phyloP scores from a whole-genome alignment of 345 rosid genomes.

The Eucalyptus pauciflora region DNA sequence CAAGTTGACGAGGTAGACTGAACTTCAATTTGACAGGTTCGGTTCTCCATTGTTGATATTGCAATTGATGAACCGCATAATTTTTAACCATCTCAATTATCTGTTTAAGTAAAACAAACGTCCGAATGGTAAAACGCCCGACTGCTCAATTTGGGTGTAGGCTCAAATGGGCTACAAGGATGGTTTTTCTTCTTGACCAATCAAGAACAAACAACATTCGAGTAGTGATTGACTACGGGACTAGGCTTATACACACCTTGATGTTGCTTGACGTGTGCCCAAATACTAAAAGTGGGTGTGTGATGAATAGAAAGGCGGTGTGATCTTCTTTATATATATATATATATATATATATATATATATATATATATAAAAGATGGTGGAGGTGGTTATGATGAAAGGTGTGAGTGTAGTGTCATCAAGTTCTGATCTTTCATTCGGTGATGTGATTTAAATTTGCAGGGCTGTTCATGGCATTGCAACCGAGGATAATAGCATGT shows the following conservation, averaged over 20 bases:
- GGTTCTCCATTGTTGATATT: background rate
- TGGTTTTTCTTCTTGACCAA: background rate
- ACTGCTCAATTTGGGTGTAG: background rate
- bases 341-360: too few species aligned
- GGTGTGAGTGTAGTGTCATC: background rate
- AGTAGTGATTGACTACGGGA: background rate
- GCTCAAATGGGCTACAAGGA: background rate
- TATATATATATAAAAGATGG: background rate
- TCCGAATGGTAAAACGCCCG: background rate
- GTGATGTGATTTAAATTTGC: background rate
- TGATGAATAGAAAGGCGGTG: background rate
- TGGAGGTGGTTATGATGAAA: constrained; percentile 4
- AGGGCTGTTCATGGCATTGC: constrained; percentile 99
- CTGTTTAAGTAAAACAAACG: background rate
- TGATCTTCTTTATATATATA: background rate
- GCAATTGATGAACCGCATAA: background rate
- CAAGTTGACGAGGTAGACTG: background rate
- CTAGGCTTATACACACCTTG: background rate
- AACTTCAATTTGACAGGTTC: background rate
- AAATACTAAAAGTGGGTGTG: background rate
- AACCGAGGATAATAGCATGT: constrained; percentile 98
- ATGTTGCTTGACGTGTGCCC: background rate
- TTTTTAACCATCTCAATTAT: background rate
- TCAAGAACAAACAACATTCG: background rate
- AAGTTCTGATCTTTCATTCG: background rate